These are phyloP conservation scores for Paraphoma sp. DNA, from an alignment of 2,329 filamentous ascomycete genomes.

Conservation along the genomic window DNA sequence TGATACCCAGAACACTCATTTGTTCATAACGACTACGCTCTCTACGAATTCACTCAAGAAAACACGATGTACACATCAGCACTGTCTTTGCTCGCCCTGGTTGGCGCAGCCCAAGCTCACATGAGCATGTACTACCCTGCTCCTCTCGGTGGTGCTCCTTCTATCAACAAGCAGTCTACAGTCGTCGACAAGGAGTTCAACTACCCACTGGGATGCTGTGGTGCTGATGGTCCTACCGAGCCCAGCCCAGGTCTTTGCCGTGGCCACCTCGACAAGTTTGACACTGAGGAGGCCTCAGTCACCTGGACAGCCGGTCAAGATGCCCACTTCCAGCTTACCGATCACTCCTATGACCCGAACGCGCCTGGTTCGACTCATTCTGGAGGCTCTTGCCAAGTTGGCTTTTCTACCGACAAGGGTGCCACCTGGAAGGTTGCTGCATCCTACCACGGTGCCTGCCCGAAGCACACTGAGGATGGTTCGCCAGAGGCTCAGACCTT, in stretches of 20 bases:
- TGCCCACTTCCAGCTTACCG: conserved; percentile 47
- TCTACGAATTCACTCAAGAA: conserved; percentile 7
- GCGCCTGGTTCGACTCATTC: conserved; percentile 51
- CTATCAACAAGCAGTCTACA: conserved; percentile 46
- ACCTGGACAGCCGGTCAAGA: conserved; percentile 53
- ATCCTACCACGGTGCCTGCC: conserved; percentile 57
- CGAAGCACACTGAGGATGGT: conserved; percentile 48
- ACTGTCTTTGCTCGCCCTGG: conserved; percentile 37
- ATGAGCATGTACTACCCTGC: conserved; percentile 54
- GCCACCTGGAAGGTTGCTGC: conserved; percentile 54
- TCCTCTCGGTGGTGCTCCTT: conserved; percentile 53
- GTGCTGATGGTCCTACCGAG: conserved; percentile 35
- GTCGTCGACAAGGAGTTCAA: conserved; percentile 41
- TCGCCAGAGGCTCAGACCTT: conserved; percentile 53
- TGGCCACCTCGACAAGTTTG: conserved; percentile 54
- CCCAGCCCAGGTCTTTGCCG: conserved; percentile 49
- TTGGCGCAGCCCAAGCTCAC: conserved; percentile 42
- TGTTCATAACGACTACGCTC: conserved; percentile 11
- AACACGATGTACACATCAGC: conserved; percentile 35
- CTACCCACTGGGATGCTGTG: conserved; percentile 57
- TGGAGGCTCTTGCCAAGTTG: conserved; percentile 57
- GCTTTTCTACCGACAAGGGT: conserved; percentile 53
- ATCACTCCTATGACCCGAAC: conserved; percentile 42
- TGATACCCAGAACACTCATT: conserved; percentile 13
- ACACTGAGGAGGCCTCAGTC: conserved; percentile 51